Conservation (phyloP, 495 filamentous ascomycete genomes). For the Penicillium paxilli region DNA sequence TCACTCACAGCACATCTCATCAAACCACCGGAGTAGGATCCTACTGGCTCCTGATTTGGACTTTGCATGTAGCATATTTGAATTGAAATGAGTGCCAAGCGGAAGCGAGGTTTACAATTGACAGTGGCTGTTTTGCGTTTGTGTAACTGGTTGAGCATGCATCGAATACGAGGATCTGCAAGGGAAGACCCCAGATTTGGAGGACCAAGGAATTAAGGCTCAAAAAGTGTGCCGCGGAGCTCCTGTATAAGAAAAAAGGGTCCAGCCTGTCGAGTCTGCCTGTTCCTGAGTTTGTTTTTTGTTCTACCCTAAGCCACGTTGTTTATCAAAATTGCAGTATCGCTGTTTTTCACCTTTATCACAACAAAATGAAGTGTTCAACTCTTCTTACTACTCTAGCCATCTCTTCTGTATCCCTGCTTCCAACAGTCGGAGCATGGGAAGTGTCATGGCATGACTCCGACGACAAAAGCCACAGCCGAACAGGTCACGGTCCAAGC, state of each 20-base stretch:
- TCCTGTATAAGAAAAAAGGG: not conserved
- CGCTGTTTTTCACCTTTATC: not conserved
- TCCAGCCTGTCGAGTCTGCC: not conserved
- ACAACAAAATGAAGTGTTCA: conserved; percentile 17
- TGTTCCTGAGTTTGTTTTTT: not conserved
- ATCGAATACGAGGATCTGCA: conserved; percentile 15
- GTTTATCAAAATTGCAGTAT: not conserved
- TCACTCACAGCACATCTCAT: too few species aligned
- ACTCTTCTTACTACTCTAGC: conserved; percentile 9
- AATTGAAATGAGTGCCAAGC: not conserved
- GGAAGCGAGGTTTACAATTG: not conserved
- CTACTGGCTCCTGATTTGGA: not conserved
- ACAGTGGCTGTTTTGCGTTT: not conserved
- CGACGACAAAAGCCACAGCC: conserved; percentile 6
- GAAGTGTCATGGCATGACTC: conserved; percentile 20
- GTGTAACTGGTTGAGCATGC: not conserved
- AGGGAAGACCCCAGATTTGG: conserved; percentile 5
- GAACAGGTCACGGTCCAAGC: conserved; percentile 15
- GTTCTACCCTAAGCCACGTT: not conserved
- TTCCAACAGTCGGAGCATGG: conserved; percentile 18
- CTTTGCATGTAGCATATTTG: not conserved
- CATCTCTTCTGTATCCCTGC: conserved; percentile 1
- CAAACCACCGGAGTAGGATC: too few species aligned
- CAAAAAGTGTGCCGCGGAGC: not conserved
- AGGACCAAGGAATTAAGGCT: not conserved